Evolutionary conservation across 2,329 filamentous ascomycete genomes (phyloP).

Genomic region (Neodidymelliopsis sp.): DNA sequence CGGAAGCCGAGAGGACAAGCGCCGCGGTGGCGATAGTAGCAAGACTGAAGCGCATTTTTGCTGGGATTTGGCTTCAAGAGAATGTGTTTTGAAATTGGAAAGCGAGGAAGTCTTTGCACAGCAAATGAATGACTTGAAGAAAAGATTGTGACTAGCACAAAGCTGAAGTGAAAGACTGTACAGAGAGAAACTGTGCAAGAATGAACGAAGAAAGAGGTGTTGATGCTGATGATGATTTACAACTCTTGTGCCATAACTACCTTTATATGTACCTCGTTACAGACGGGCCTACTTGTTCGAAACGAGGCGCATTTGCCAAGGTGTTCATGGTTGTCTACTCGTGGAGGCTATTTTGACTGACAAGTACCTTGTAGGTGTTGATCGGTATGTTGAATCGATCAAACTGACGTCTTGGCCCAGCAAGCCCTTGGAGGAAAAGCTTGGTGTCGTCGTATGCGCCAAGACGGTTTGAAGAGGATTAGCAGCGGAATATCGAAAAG

Average conservation of each 20-base stretch:
- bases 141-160: constrained; percentile 31
- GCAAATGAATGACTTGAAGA: constrained; percentile 27
- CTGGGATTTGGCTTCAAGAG: not conserved
- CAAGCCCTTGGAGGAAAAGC: not conserved
- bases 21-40: constrained; percentile 29
- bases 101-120: constrained; percentile 23
- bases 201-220: constrained; percentile 16
- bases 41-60: constrained; percentile 34
- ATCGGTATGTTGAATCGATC: constrained; percentile 7
- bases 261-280: constrained; percentile 3
- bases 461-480: not conserved
- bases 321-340: not conserved
- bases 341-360: not conserved
- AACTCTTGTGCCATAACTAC: not conserved
- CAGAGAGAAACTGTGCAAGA: constrained; percentile 15
- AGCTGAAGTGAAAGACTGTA: constrained; percentile 13
- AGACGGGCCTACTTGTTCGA: not conserved
- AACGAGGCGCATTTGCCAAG: constrained; percentile 5
- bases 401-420: constrained; percentile 8
- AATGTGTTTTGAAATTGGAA: not conserved
- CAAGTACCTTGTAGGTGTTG: not conserved
- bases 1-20: constrained; percentile 26
- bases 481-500: not conserved
- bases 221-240: constrained; percentile 20
- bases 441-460: constrained; percentile 7